Conservation (phyloP, 1,284 basidiomycete genomes). For the Ustilago shanxiensis region DNA sequence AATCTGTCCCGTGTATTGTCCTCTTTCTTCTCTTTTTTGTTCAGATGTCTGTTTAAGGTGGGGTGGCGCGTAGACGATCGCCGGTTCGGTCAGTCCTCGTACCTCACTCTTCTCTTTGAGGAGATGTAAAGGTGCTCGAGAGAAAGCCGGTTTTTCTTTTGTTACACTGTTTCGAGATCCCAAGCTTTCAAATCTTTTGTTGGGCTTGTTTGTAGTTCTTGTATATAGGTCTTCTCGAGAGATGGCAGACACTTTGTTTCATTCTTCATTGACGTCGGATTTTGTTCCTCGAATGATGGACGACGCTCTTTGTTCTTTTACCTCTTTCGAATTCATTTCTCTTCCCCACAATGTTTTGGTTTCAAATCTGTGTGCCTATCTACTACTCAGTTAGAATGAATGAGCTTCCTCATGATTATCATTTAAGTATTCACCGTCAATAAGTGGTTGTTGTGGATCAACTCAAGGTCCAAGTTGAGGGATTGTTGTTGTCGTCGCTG, state of each 20-base stretch:
- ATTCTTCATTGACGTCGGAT: background rate
- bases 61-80: conserved; percentile 42
- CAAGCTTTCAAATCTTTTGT: background rate
- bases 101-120: conserved; percentile 18
- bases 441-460: too few relatives aligned
- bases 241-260: conserved; percentile 16
- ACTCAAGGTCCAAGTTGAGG: too few relatives aligned
- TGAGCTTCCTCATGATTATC: background rate
- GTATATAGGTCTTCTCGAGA: conserved; percentile 23
- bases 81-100: conserved; percentile 42
- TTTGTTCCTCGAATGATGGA: background rate
- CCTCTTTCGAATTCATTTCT: conserved; percentile 21
- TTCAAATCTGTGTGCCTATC: background rate
- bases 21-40: background rate
- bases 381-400: background rate
- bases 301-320: background rate
- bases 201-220: background rate
- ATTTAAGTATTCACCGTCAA: too few relatives aligned
- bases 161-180: background rate
- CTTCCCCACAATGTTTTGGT: background rate
- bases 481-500: too few relatives aligned
- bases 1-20: conserved; percentile 9
- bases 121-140: conserved; percentile 18
- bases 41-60: conserved; percentile 31
- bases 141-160: conserved; percentile 37